Evolutionary conservation across 352 stramenopile genomes (phyloP).

Genomic region (Globisporangium irregulare): DNA sequence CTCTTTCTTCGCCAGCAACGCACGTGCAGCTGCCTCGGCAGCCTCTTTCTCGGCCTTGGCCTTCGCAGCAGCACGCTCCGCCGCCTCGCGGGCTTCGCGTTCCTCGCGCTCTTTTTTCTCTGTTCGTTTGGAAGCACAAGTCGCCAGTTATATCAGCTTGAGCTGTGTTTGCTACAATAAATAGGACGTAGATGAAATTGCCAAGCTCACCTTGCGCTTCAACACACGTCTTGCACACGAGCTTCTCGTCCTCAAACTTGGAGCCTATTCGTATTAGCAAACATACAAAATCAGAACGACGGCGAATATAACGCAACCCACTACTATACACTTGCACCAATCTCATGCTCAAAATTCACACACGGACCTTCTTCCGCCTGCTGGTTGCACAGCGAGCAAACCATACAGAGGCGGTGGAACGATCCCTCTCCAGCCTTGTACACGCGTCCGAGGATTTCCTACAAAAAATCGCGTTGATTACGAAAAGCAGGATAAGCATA

Average conservation of each 20-base stretch:
- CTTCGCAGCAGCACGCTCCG: constrained; percentile 40
- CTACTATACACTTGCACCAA: background rate
- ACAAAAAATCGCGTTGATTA: background rate
- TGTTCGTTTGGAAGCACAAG: background rate
- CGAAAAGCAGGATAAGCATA: background rate
- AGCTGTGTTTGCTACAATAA: background rate
- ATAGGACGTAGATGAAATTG: too few species aligned
- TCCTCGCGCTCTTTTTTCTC: constrained; percentile 44
- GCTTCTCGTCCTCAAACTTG: constrained; percentile 48
- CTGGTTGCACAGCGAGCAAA: constrained; percentile 70
- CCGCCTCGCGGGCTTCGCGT: constrained; percentile 46
- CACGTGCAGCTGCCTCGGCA: constrained; percentile 37
- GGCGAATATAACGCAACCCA: background rate
- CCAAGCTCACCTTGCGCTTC: constrained; percentile 37
- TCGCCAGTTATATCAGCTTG: background rate
- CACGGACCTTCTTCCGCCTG: constrained; percentile 56
- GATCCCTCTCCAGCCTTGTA: constrained; percentile 58
- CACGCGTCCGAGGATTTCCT: constrained; percentile 77
- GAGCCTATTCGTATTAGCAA: constrained; percentile 14
- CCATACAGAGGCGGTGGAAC: constrained; percentile 82
- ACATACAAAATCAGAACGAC: background rate
- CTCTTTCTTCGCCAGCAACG: constrained; percentile 43
- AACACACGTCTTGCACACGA: constrained; percentile 57
- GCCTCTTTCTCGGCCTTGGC: constrained; percentile 51
- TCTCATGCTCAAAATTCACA: background rate